Base-by-base conservation (phyloP, 352 stramenopile genomes). In the Phytophthora crassamura region DNA sequence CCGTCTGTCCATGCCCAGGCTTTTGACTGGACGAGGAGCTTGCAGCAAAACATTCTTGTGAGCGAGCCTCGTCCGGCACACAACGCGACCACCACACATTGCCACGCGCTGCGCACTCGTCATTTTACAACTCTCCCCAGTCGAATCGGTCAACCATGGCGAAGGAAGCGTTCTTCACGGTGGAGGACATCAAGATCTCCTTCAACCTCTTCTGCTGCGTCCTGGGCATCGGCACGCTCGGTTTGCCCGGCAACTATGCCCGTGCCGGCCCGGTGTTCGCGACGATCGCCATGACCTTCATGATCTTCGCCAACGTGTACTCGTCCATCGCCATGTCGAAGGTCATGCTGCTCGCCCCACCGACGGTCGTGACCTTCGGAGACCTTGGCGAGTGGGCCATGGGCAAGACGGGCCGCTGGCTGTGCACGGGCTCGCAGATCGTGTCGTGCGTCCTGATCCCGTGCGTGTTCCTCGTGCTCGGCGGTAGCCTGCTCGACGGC, bases 161-260 rank as follows among this genome's bases (percentile, higher is more conserved):
- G 40, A 70, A 65, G 41, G 56, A 59, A 35, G 16, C 57, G 14
- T 59, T 68, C 22, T 68, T 72, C 57, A 72, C 64, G 32, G 3
- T 64, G 12, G 64, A 72, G 45, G 64, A 72, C 47, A 38, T 61
- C 50, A 72, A 72, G 43, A 61, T 63, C 40, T 72, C 57, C 18
- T 72, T 72, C 57, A 72, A 72, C 49, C 64, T 72, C 30, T 72
- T 86, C 40, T 89, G 80, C 62, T 82, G 74, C 30, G 76, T 89
- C 35, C 88, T 49, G 4, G 25, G 4, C 4, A 30, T 5, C 4
- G 25, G 25, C 11, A 85, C 80, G 47, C 75, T 89, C 48, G 79
- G 79, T 48, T 70, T 89, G 43, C 79, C 80, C 2, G 70, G 69
- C 14, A 89, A 88, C 56, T 89, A 76, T 22, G 63, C 79, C 15